Evolutionary conservation across 1,284 basidiomycete genomes (phyloP), one percentile per base, ranked within the genome.

Genomic region (Rugosomyces carneus): DNA sequence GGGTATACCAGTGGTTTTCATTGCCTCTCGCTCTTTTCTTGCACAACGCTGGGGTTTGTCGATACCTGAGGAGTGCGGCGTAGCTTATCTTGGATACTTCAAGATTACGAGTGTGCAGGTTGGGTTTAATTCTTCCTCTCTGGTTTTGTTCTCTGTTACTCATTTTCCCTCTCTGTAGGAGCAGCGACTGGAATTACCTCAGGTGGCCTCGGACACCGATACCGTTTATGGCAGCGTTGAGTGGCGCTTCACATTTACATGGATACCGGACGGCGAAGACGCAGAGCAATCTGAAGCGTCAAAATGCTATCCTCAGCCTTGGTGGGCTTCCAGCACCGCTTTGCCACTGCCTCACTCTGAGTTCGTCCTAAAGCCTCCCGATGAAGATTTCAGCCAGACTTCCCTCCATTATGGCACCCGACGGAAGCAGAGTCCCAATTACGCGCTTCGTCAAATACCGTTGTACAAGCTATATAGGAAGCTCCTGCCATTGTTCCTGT

Each of bases 231-330:
- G 67, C 15, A 51, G 55, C 21, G 61, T 67, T 0, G 47, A 60
- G 37, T 72, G 71, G 71, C 45, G 52, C 35, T 67, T 73, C 44
- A 57, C 49, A 26, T 57, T 68, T 10, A 49, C 56, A 29, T 74
- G 72, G 72, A 56, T 60, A 5, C 46, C 65, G 10, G 70, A 70
- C n/a, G 66, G 67, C 5, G 68, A 72, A 44, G 60, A 64, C 20
- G 49, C 68, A 19, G 49, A 51, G 15, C 48, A 44, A 1, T 29
- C 44, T 13, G 32, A 26, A 24, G 7, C 32, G 40, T 44, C 52
- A 32, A 13, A 13, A 53, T 44, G n/a, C 15, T 16, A 8, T n/a
- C 26, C 24, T 26, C 45, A 41, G 42, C 66, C 70, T 3, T 72
- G 70, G 69, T 71, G 70, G 70, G 45, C 51, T 19, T 52, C 47